Evolutionary conservation across 2,329 filamentous ascomycete genomes (phyloP), one percentile per base, ranked within the genome.

Genomic region (Trichoderma afroharzianum): DNA sequence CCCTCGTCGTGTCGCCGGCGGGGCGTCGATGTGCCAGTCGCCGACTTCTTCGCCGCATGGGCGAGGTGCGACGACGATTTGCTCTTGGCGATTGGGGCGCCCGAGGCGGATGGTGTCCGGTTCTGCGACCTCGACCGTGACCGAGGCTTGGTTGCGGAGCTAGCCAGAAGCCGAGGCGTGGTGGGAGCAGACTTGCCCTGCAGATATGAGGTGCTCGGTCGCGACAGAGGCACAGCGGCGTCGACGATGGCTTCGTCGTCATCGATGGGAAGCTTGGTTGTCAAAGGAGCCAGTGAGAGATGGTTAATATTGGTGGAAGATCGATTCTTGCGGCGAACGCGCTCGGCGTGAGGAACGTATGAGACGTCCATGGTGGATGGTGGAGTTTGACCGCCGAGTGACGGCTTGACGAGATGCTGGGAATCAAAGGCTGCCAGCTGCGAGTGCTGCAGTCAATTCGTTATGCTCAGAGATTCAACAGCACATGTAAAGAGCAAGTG

Each of bases 221-320:
- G 76, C 14, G 79, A 73, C 39, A 81, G 77, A 39, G 82, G 77
- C 43, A 75, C 73, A 12, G 78, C 72, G 53, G 79, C 77, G 68
- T 85, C 82, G 73, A 79, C 77, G 36, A 85, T 77, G 74, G 85
- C 83, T 64, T 88, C 85, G 71, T 83, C 80, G 76, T 90, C 88
- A 72, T 84, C 82, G 71, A 90, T 81, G 55, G 89, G 88, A 9
- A 91, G 83, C 77, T 87, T 88, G 66, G 86, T 85, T 28, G 89
- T 91, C 69, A 92, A 81, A 32, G 90, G 90, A n/a, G 88, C 89
- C 72, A 91, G 88, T 15, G 87, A 85, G 72, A 90, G 84, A 75
- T 89, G 86, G 76, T 87, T 87, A 74, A 90, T 82, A 79, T 86
- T 90, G 63, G 85, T 87, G 32, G 85, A 84, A 26, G 89, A 90